These are phyloP conservation scores for Epipyxis sp. DNA, from an alignment of 108 stramenopile genomes.

Conservation along the genomic window DNA sequence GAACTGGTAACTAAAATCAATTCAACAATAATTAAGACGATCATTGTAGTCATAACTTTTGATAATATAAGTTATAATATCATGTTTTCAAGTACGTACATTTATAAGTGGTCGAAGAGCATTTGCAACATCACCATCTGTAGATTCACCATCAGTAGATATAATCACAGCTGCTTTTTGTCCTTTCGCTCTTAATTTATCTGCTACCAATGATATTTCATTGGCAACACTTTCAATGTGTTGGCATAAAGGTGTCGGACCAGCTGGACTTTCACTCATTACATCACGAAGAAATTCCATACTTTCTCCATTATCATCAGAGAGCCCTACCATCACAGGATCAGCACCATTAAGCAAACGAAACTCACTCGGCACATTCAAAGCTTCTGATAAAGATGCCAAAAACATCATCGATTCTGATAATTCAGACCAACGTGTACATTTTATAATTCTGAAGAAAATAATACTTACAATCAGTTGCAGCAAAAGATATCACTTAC, in stretches of 20 bases:
- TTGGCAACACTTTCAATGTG: slow-evolving; percentile 5
- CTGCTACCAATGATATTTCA: neutral
- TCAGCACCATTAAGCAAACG: slow-evolving; percentile 27
- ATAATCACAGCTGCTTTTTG: slow-evolving; percentile 28
- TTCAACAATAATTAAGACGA: neutral
- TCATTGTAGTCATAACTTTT: neutral
- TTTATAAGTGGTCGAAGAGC: slow-evolving; percentile 8
- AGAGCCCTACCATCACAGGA: slow-evolving; percentile 14
- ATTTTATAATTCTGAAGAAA: neutral
- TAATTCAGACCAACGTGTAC: slow-evolving; percentile 22
- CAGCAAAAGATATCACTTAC: neutral
- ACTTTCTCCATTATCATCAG: neutral
- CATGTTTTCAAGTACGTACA: neutral
- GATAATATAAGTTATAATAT: neutral
- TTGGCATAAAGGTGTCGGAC: slow-evolving; percentile 17
- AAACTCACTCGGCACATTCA: slow-evolving; percentile 9
- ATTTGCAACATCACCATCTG: slow-evolving; percentile 19
- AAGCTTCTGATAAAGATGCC: neutral
- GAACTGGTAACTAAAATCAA: neutral
- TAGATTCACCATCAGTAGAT: slow-evolving; percentile 18
- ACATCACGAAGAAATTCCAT: slow-evolving; percentile 1
- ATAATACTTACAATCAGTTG: neutral
- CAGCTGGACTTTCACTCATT: slow-evolving; percentile 21
- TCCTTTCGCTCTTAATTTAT: neutral
- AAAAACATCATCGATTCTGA: slow-evolving; percentile 20